These are phyloP conservation scores for Coemansia sp. DNA, from an alignment of 192 early-diverging fungal genomes.

Conservation along the genomic window DNA sequence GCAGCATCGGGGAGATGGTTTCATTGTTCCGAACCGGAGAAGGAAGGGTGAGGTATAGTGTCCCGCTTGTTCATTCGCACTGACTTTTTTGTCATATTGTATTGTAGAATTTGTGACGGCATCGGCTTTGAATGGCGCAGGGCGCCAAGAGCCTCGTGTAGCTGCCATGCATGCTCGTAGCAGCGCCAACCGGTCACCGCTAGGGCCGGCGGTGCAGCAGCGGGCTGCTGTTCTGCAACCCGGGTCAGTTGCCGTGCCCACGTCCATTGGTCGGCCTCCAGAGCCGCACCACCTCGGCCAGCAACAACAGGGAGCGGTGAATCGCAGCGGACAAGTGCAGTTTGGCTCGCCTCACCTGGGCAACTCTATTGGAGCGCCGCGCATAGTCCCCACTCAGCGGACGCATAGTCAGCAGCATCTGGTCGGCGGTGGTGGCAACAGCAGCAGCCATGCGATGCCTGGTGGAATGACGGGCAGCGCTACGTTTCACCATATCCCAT, in stretches of 20 bases:
- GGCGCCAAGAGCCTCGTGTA: not conserved
- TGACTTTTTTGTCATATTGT: not conserved
- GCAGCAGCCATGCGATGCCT: no score
- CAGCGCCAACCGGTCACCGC: not conserved
- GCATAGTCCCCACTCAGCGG: constrained; percentile 30
- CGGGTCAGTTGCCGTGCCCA: not conserved
- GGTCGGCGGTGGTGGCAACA: no score
- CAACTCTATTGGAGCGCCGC: constrained; percentile 15
- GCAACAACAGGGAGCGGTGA: not conserved
- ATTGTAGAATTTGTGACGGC: no score
- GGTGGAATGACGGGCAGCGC: no score
- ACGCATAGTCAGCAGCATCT: constrained; percentile 9
- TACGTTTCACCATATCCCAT: constrained; percentile 17
- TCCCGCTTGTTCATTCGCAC: not conserved
- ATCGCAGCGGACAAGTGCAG: not conserved
- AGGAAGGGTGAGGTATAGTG: no score
- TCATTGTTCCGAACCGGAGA: no score
- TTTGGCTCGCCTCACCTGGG: constrained; percentile 22
- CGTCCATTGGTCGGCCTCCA: not conserved
- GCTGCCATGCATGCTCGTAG: not conserved
- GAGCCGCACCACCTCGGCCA: constrained; percentile 8
- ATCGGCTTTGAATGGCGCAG: not conserved
- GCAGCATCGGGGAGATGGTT: no score
- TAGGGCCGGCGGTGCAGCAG: not conserved
- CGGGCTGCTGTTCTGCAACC: not conserved